A percentile compares a stretch with the other conserved stretches of the same genome.
Evolutionary conservation across 352 stramenopile species (phyloP).

Genomic region (Phytophthora hibernalis): DNA sequence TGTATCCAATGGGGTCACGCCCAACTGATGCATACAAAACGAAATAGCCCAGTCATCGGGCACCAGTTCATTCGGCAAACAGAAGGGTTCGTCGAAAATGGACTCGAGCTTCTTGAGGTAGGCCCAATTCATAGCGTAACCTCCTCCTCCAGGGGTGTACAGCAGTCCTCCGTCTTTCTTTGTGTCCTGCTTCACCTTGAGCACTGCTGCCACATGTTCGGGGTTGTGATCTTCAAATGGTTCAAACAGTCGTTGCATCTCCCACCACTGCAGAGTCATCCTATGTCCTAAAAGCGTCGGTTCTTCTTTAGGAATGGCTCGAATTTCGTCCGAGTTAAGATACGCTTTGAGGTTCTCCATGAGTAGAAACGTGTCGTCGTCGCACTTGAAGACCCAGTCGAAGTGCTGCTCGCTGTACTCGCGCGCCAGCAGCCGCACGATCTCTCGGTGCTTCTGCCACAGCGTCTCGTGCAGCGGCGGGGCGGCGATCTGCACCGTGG

Average conservation of each 20-base stretch:
- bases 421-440: slow-evolving; percentile 71
- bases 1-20: slow-evolving; percentile 75
- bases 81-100: slow-evolving; percentile 79
- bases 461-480: slow-evolving; percentile 77
- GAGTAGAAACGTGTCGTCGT: slow-evolving; percentile 89
- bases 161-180: slow-evolving; percentile 65
- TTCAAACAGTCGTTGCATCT: slow-evolving; percentile 76
- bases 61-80: slow-evolving; percentile 71
- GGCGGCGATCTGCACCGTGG: slow-evolving; percentile 69
- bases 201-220: slow-evolving; percentile 57
- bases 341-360: slow-evolving; percentile 89
- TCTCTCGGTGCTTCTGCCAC: slow-evolving; percentile 88
- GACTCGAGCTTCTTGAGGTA: slow-evolving; percentile 76
- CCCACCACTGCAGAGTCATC: slow-evolving; percentile 90
- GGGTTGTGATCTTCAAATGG: slow-evolving; percentile 74
- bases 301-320: slow-evolving; percentile 35
- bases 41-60: slow-evolving; percentile 89
- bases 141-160: slow-evolving; percentile 83
- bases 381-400: slow-evolving; percentile 90
- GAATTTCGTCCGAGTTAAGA: slow-evolving; percentile 60
- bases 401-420: slow-evolving; percentile 74
- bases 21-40: slow-evolving; percentile 85
- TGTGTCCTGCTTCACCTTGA: slow-evolving; percentile 59
- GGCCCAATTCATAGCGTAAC: slow-evolving; percentile 87
- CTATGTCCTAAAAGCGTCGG: slow-evolving; percentile 80